phyloP scores from a whole-genome alignment of 768 basidiomycete species.

The Hericium rajendrae region DNA sequence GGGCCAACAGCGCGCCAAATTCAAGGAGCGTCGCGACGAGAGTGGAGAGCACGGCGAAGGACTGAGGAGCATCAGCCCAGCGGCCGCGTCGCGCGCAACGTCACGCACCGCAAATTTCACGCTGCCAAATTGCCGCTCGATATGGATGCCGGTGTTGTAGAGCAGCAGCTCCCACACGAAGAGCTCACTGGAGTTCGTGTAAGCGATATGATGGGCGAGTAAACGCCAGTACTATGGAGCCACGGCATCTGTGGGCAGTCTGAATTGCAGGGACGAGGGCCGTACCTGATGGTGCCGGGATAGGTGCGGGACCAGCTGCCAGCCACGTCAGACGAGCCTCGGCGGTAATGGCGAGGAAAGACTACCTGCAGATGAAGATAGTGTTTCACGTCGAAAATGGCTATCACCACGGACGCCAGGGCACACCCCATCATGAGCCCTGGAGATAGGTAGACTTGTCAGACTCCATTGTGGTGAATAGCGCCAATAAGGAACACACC shows the following conservation, averaged over 20 bases:
- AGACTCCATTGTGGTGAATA: background rate
- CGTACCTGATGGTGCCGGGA: slow-evolving; percentile 83
- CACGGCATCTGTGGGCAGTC: background rate
- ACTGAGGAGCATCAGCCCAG: slow-evolving; percentile 35
- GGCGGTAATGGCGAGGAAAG: background rate
- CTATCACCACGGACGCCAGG: slow-evolving; percentile 60
- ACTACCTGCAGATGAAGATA: slow-evolving; percentile 75
- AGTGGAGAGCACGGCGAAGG: slow-evolving; percentile 62
- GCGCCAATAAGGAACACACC: slow-evolving; percentile 27
- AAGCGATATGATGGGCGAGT: slow-evolving; percentile 61
- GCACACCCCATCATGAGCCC: slow-evolving; percentile 71
- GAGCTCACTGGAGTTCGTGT: slow-evolving; percentile 79
- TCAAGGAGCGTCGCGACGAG: slow-evolving; percentile 60
- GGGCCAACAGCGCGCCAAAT: slow-evolving; percentile 52
- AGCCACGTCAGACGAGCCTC: background rate
- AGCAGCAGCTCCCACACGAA: slow-evolving; percentile 67
- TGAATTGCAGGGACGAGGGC: slow-evolving; percentile 3
- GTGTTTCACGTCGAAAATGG: slow-evolving; percentile 81
- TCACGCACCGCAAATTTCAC: slow-evolving; percentile 73
- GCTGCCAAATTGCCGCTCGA: slow-evolving; percentile 83
- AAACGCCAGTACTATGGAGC: slow-evolving; percentile 76
- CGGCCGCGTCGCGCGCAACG: background rate
- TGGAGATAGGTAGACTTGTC: slow-evolving; percentile 20
- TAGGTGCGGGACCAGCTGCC: slow-evolving; percentile 76
- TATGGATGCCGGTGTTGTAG: slow-evolving; percentile 56